A percentile compares a stretch with the other conserved stretches of the same genome.
These are phyloP conservation scores for Urtica urens DNA, from an alignment of 306 rosid species.

Conservation along the genomic window DNA sequence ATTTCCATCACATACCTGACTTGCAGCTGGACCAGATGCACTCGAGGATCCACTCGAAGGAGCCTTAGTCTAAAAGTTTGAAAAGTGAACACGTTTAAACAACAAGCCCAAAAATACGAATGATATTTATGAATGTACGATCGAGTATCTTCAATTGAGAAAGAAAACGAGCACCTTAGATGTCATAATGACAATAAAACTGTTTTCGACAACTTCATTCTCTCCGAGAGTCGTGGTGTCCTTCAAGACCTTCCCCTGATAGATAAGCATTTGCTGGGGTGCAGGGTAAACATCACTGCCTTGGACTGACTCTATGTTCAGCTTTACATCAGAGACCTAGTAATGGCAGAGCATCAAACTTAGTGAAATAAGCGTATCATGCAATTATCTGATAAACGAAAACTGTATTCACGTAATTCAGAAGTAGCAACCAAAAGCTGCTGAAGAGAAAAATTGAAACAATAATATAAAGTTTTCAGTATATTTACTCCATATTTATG, in stretches of 20 bases:
- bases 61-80: slow-evolving; percentile 20
- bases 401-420: too few species aligned
- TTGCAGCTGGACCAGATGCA: slow-evolving; percentile 22
- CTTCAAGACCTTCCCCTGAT: slow-evolving; percentile 38
- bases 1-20: slow-evolving; percentile 31
- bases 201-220: slow-evolving; percentile 30
- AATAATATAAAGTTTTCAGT: neutral
- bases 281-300: slow-evolving; percentile 39
- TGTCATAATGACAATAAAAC: slow-evolving; percentile 32
- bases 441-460: neutral
- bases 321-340: slow-evolving; percentile 31
- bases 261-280: slow-evolving; percentile 32
- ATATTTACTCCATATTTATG: neutral
- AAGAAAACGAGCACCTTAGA: slow-evolving; percentile 21
- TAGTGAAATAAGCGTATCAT: neutral
- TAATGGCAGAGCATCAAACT: neutral
- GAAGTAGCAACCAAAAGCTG: neutral
- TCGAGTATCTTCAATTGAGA: neutral
- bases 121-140: too few species aligned
- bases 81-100: neutral
- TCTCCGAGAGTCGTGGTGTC: slow-evolving; percentile 27
- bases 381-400: slow-evolving; percentile 1
- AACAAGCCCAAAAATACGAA: neutral
- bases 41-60: slow-evolving; percentile 26
- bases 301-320: slow-evolving; percentile 25